Evolutionary conservation across 2,329 filamentous ascomycete genomes (phyloP).

Genomic region (Orbilia javanica): DNA sequence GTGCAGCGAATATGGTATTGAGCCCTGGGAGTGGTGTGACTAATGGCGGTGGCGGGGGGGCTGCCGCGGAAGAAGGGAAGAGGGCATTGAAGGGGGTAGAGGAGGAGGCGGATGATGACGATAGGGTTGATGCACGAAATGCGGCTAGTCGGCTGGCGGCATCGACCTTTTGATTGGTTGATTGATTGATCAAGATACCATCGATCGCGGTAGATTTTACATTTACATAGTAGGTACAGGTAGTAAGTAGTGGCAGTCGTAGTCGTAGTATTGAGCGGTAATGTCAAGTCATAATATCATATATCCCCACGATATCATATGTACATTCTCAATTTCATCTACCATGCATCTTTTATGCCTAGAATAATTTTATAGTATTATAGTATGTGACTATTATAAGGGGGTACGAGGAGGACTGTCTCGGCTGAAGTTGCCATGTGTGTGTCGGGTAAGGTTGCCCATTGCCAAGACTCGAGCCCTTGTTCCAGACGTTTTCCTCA

Average conservation of each 20-base stretch:
- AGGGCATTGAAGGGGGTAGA: conserved; percentile 69
- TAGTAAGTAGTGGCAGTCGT: not conserved
- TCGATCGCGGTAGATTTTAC: no score
- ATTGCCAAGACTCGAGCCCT: conserved; percentile 9
- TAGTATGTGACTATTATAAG: not conserved
- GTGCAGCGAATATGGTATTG: conserved; percentile 65
- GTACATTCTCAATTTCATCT: not conserved
- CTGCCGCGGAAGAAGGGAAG: conserved; percentile 61
- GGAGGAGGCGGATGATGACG: conserved; percentile 86
- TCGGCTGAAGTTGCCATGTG: not conserved
- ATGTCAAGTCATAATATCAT: conserved; percentile 3
- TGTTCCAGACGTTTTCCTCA: conserved; percentile 49
- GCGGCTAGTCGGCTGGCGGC: conserved; percentile 92
- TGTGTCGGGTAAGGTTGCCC: not conserved
- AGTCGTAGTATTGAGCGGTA: not conserved
- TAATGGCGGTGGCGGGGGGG: conserved; percentile 66
- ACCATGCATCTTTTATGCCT: not conserved
- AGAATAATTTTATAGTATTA: not conserved
- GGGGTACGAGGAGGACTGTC: not conserved
- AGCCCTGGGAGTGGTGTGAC: conserved; percentile 65
- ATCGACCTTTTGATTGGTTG: conserved; percentile 81
- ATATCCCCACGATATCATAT: not conserved
- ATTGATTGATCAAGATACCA: not conserved
- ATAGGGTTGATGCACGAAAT: conserved; percentile 93
- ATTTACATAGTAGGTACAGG: not conserved